A percentile compares a stretch with the other conserved stretches of the same genome.
These are phyloP conservation scores for Begonia masoniana DNA, from an alignment of 306 rosid genomes.

Conservation along the genomic window DNA sequence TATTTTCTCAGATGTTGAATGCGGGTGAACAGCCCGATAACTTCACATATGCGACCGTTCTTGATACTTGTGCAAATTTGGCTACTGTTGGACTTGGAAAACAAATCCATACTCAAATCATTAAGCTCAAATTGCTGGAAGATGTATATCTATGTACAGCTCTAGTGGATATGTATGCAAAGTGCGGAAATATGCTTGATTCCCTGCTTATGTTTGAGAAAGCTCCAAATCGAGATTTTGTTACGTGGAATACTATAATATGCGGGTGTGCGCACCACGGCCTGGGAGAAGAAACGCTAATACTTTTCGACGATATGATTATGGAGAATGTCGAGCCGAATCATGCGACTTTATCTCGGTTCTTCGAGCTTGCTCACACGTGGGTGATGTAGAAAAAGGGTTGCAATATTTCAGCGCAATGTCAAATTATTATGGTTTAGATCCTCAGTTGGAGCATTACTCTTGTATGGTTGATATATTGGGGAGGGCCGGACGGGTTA, in stretches of 20 bases:
- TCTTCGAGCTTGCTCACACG: constrained; percentile 75
- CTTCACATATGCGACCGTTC: constrained; percentile 72
- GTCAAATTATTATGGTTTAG: constrained; percentile 43
- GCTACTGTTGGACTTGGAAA: constrained; percentile 75
- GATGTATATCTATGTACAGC: constrained; percentile 68
- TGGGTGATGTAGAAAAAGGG: constrained; percentile 56
- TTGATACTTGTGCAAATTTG: constrained; percentile 75
- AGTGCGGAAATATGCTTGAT: constrained; percentile 76
- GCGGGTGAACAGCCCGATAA: constrained; percentile 56
- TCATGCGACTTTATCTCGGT: constrained; percentile 65
- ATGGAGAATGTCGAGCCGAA: constrained; percentile 53
- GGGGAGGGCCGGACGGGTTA: constrained; percentile 67
- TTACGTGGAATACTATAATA: constrained; percentile 91
- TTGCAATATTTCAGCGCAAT: constrained; percentile 39
- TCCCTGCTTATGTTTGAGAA: constrained; percentile 54
- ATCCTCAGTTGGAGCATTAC: constrained; percentile 75
- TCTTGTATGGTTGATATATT: constrained; percentile 81
- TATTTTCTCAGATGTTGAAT: constrained; percentile 61
- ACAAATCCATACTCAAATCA: constrained; percentile 74
- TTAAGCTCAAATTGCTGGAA: constrained; percentile 55
- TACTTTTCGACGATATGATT: constrained; percentile 60
- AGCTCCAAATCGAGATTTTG: constrained; percentile 55
- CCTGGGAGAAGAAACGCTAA: constrained; percentile 59
- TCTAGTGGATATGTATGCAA: constrained; percentile 83
- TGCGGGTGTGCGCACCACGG: constrained; percentile 79